phyloP scores from a whole-genome alignment of 441 rosid genomes.

The Flueggea neowawraea region DNA sequence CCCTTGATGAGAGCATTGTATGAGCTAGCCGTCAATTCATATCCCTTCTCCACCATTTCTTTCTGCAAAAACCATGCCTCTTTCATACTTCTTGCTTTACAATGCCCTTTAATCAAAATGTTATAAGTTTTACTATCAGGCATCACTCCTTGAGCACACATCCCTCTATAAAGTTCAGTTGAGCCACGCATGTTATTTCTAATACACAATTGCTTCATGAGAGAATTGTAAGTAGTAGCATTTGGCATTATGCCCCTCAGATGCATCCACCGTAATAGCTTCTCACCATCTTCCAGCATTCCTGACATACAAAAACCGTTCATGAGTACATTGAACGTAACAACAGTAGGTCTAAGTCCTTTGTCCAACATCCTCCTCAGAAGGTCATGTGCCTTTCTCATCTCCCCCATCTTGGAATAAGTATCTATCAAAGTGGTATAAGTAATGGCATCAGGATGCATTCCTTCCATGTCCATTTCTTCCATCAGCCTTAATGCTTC shows the following conservation, averaged over 20 bases:
- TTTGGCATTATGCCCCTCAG: conserved; percentile 71
- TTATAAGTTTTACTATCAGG: conserved; percentile 80
- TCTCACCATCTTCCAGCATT: conserved; percentile 77
- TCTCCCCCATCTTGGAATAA: conserved; percentile 69
- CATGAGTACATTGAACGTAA: conserved; percentile 91
- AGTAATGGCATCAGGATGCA: conserved; percentile 64
- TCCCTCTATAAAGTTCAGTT: conserved; percentile 43
- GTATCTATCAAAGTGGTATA: conserved; percentile 87
- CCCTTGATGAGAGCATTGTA: conserved; percentile 75
- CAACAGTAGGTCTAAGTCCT: conserved; percentile 70
- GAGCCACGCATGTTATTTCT: conserved; percentile 51
- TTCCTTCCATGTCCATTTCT: conserved; percentile 63
- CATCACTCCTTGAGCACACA: conserved; percentile 60
- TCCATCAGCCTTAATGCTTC: conserved; percentile 68
- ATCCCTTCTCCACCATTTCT: conserved; percentile 73
- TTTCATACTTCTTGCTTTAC: conserved; percentile 92
- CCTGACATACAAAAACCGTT: conserved; percentile 80
- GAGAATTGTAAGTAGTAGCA: conserved; percentile 72
- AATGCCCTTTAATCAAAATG: conserved; percentile 80
- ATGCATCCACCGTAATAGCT: conserved; percentile 80
- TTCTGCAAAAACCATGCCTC: conserved; percentile 83
- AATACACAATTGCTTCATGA: conserved; percentile 70
- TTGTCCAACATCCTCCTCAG: conserved; percentile 62
- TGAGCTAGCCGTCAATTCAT: conserved; percentile 44
- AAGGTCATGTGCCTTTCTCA: conserved; percentile 61